These are phyloP conservation scores for Quercus gilva DNA, from an alignment of 306 rosid genomes.

Conservation along the genomic window DNA sequence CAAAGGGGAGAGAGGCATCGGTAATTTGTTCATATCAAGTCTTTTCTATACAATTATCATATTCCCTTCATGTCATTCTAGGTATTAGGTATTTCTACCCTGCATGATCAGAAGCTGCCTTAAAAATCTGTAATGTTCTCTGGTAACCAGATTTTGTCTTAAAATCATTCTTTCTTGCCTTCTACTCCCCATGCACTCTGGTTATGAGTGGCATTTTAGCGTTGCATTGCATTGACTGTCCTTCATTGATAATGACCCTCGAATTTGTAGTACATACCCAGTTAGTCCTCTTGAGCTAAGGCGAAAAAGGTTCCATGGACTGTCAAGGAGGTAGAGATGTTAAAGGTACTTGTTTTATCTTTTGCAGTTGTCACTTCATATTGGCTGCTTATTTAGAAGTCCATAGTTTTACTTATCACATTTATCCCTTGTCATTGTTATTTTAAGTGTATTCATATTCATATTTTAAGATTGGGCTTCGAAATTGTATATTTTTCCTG, in stretches of 20 bases:
- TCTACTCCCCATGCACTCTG: background rate
- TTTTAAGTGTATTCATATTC: background rate
- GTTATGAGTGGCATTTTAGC: background rate
- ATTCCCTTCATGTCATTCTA: conserved; percentile 4
- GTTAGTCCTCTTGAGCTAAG: conserved; percentile 25
- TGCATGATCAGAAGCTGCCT: conserved; percentile 12
- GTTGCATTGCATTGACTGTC: background rate
- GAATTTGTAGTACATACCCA: conserved; percentile 37
- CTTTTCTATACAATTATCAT: background rate
- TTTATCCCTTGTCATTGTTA: background rate
- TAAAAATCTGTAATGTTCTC: background rate
- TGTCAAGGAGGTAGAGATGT: conserved; percentile 51
- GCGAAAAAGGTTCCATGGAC: conserved; percentile 51
- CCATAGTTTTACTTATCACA: background rate
- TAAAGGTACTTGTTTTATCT: conserved; percentile 39
- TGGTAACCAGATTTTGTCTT: background rate
- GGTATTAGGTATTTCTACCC: conserved; percentile 5
- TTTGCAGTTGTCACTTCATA: background rate
- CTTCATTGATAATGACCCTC: background rate
- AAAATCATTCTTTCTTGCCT: background rate
- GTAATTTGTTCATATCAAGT: conserved; percentile 36
- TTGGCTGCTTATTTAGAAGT: too few species aligned
- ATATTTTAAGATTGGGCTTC: background rate
- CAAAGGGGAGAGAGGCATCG: conserved; percentile 8
- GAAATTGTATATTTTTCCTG: background rate